Evolutionary conservation across 1,284 basidiomycete genomes (phyloP).

Genomic region (Heterobasidion irregulare): DNA sequence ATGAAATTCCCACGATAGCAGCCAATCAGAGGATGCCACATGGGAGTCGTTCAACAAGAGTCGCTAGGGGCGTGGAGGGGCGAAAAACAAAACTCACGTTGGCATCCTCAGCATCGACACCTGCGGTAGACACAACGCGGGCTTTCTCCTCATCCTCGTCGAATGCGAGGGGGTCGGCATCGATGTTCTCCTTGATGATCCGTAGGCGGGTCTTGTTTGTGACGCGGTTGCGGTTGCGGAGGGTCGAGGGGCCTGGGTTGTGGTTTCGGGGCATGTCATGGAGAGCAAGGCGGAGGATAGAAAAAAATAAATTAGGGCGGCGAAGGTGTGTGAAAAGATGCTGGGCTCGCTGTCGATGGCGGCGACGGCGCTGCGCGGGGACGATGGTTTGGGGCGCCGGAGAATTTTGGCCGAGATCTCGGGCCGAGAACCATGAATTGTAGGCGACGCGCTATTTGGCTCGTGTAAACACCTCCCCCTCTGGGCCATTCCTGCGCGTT

Average conservation of each 20-base stretch:
- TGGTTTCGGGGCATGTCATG: constrained; percentile 79
- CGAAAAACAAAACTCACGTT: constrained; percentile 55
- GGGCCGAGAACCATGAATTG: constrained; percentile 11
- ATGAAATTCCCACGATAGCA: constrained; percentile 35
- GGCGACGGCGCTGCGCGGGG: constrained; percentile 13
- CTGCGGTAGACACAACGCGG: constrained; percentile 49
- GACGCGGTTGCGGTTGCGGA: constrained; percentile 79
- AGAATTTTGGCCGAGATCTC: constrained; percentile 11
- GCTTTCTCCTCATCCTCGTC: constrained; percentile 81
- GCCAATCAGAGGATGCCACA: constrained; percentile 43
- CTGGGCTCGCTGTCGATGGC: constrained; percentile 11
- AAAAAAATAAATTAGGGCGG: constrained; percentile 13
- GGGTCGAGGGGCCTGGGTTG: constrained; percentile 62
- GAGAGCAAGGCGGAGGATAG: constrained; percentile 23
- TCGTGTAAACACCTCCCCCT: constrained; percentile 1
- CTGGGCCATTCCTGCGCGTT: not conserved
- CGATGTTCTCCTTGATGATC: constrained; percentile 73
- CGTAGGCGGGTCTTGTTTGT: constrained; percentile 87
- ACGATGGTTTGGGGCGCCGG: constrained; percentile 11
- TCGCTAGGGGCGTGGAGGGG: constrained; percentile 26
- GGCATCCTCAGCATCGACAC: constrained; percentile 83
- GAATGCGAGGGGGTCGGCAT: constrained; percentile 71
- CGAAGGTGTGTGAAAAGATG: constrained; percentile 4
- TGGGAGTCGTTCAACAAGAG: constrained; percentile 33
- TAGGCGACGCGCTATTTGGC: constrained; percentile 4